Evolutionary conservation across 371 early-diverging fungal species (phyloP), one percentile per base, ranked within the genome.

Genomic region (Mucor irregularis): DNA sequence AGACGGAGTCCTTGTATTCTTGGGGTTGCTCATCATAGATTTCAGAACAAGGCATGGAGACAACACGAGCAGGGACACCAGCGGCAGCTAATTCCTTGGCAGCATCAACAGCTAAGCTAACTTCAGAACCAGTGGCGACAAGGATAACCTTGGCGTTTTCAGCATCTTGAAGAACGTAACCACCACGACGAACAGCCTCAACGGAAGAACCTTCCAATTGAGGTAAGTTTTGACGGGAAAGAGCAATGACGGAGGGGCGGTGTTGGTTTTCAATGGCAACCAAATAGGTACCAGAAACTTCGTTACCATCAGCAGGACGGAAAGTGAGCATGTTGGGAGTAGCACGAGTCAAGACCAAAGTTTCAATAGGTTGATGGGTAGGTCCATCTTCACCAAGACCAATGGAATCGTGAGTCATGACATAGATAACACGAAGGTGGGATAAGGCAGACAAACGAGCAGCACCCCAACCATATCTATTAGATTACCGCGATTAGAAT

Each of bases 341-440:
- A 11, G 99, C 99, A 50, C 99, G 90, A 24, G 96, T 79, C 66
- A 88, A 78, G 35, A 98, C 87, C 63, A 99, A 68, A n/a, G 95
- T 95, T 76, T 99, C 99, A 48, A 99, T 90, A 6, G 99, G 99
- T 76, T 99, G 99, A 80, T 99, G 99, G 39, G 99, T 99, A 26
- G 99, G 99, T 5, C 99, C 99, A 74, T 99, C 99, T 77, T 99
- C 99, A 68, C 92, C 92, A 28, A 97, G 84, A 64, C 97, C 98
- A 62, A 99, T 97, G 24, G 98, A 98, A 82, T 99, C 99, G 86
- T 99, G 99, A 48, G 99, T 99, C 92, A 97, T 92, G 69, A 99
- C 89, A 83, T 96, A 97, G 59, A 98, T 67, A 43, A 95, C 92
- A 33, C 92, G 95, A 53, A 90, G 83, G 33, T 90, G 81, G 46